Conservation (phyloP, 805 yeast species). For the Candida taoyuanica region DNA sequence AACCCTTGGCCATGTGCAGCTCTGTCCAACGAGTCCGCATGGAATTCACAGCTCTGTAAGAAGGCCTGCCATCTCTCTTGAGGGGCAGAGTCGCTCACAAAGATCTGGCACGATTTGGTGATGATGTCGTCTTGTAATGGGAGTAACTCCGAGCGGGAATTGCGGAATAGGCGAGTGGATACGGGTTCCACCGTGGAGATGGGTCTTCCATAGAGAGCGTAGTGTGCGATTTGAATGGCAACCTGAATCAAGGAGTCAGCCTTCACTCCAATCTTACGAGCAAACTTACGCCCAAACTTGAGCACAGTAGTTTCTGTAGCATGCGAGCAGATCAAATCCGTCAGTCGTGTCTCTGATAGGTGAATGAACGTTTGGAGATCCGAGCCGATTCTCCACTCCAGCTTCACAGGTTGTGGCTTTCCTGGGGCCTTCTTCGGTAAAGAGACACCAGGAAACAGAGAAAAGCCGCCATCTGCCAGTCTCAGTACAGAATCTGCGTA, state of each 20-base stretch:
- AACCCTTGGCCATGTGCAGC: conserved; percentile 65
- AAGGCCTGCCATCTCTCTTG: conserved; percentile 46
- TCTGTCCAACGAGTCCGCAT: conserved; percentile 41
- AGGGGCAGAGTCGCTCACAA: conserved; percentile 50
- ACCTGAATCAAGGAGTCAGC: conserved; percentile 90
- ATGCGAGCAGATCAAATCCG: conserved; percentile 75
- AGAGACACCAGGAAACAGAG: conserved; percentile 35
- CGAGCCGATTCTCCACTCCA: conserved; percentile 35
- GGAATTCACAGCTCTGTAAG: conserved; percentile 46
- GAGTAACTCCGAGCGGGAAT: conserved; percentile 66
- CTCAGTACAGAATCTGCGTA: conserved; percentile 86
- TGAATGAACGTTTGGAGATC: conserved; percentile 46
- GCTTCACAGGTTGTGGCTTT: conserved; percentile 24
- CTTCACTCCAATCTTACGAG: conserved; percentile 73
- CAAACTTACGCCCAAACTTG: conserved; percentile 72
- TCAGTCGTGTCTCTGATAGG: conserved; percentile 82
- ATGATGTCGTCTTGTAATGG: conserved; percentile 56
- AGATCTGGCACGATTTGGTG: conserved; percentile 52
- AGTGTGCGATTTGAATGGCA: conserved; percentile 87
- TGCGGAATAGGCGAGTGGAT: conserved; percentile 62
- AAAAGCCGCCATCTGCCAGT: conserved; percentile 65
- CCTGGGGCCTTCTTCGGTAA: conserved; percentile 9
- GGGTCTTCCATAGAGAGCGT: conserved; percentile 84
- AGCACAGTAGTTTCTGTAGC: conserved; percentile 75
- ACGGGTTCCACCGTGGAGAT: conserved; percentile 91